Evolutionary conservation across 192 early-diverging fungal genomes (phyloP), one percentile per base, ranked within the genome.

Genomic region (Powellomyces hirtus): DNA sequence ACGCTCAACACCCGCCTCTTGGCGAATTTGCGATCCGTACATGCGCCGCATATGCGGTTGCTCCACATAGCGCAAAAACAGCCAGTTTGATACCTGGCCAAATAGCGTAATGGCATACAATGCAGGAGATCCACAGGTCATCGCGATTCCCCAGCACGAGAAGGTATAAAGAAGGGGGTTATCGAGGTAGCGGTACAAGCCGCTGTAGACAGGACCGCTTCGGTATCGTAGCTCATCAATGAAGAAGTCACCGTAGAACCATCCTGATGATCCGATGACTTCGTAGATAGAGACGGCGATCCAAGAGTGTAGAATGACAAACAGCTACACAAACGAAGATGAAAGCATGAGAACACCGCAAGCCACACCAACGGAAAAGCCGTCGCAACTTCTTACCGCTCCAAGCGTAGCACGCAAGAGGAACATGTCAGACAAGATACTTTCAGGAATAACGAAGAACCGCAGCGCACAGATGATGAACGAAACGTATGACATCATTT

Each of bases 231-330:
- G 67, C 37, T 89, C 87, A 73, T 92, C 92, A 56, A 95, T 86
- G 80, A 98, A 96, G 68, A 96, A 96, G 70, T 97, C 96, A 49
- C 93, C 95, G 73, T 97, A 97, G 79, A 98, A 98, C 94, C 94
- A 98, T 2, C 95, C 97, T 80, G 92, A 93, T 67, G 95, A 92
- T 51, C 97, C 95, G 59, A 96, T 81, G 4, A 89, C 93, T 74
- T 96, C 91, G 80, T 92, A 94, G 44, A 96, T 90, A 6, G 93
- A 93, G 27, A 89, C 78, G 8, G 97, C 89, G 34, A 92, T 94
- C 92, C 94, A 96, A 40, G 93, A 76, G 65, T 98, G 97, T 51
- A 98, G 80, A 4, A 84, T 77, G 57, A 97, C 92, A 45, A 97
- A 82, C 11, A 90, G 65, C 73, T 87, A 60, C n/a, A n/a, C n/a